A percentile compares a stretch with the other conserved stretches of the same genome.
Conservation (phyloP, 116 monocot genomes). For the Dioscorea cayenensis region DNA sequence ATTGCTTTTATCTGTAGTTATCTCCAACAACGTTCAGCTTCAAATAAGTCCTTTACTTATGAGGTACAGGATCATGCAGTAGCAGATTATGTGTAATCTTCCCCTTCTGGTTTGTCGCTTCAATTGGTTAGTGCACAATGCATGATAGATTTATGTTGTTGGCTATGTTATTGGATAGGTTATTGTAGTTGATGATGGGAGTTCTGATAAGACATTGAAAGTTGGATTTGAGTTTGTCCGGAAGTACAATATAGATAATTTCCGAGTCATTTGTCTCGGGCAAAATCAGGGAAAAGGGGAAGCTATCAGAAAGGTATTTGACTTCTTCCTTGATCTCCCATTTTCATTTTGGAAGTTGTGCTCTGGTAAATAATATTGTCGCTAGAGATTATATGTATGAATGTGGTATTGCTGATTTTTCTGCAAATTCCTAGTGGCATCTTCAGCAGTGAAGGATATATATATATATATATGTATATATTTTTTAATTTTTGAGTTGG, state of each 20-base stretch:
- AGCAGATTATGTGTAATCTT: neutral
- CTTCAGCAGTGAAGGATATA: neutral
- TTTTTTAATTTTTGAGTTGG: constrained; percentile 1
- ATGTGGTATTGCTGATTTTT: neutral
- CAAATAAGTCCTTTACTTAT: constrained; percentile 55
- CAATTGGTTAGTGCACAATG: neutral
- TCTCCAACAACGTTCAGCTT: constrained; percentile 49
- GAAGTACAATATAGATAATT: constrained; percentile 82
- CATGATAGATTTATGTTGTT: neutral
- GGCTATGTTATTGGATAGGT: constrained; percentile 39
- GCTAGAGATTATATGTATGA: neutral
- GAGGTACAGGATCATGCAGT: constrained; percentile 34
- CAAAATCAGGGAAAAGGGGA: constrained; percentile 98
- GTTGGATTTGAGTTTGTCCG: constrained; percentile 85
- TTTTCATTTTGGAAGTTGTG: neutral
- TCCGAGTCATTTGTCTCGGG: constrained; percentile 77
- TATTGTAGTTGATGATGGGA: constrained; percentile 96
- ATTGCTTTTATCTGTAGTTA: constrained; percentile 41
- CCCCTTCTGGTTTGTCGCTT: neutral
- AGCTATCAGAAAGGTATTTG: constrained; percentile 76
- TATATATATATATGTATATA: too few species aligned
- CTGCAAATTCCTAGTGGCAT: neutral
- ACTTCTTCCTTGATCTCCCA: constrained; percentile 16
- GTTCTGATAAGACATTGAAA: constrained; percentile 79
- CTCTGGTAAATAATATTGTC: constrained; percentile 3